Evolutionary conservation across 441 rosid species (phyloP).

Genomic region (Euphorbia neoarborescens): DNA sequence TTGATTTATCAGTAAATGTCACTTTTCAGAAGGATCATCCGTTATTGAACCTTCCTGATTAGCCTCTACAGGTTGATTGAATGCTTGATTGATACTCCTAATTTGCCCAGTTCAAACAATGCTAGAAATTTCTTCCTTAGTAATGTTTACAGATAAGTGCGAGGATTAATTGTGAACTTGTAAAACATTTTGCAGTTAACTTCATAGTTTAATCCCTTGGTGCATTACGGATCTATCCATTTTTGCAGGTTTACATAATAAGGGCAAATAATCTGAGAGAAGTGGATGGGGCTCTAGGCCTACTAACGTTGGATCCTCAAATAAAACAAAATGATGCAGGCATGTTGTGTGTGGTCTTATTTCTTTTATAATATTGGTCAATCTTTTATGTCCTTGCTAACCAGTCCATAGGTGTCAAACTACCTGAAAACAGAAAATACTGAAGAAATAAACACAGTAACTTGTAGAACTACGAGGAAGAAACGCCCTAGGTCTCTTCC

Average conservation of each 20-base stretch:
- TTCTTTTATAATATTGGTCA: slow-evolving; percentile 7
- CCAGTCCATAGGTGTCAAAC: slow-evolving; percentile 12
- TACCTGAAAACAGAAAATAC: slow-evolving; percentile 17
- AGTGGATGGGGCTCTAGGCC: slow-evolving; percentile 60
- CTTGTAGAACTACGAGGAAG: slow-evolving; percentile 29
- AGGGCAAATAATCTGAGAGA: slow-evolving; percentile 55
- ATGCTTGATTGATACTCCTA: neutral
- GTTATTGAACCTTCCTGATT: neutral
- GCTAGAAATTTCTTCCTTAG: neutral
- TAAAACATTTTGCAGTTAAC: neutral
- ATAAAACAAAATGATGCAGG: slow-evolving; percentile 49
- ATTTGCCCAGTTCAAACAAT: neutral
- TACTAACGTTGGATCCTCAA: slow-evolving; percentile 54
- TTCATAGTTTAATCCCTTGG: neutral
- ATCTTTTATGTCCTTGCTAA: slow-evolving; percentile 4
- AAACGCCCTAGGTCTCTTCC: slow-evolving; percentile 44
- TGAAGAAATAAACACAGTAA: slow-evolving; percentile 21
- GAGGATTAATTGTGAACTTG: neutral
- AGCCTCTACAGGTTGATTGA: neutral
- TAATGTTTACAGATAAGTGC: neutral
- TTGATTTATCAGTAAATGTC: slow-evolving; percentile 1
- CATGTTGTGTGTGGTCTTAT: slow-evolving; percentile 25
- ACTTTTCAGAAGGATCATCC: neutral
- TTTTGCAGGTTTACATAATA: slow-evolving; percentile 50
- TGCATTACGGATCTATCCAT: slow-evolving; percentile 7